Evolutionary conservation across 2,329 filamentous ascomycete species (phyloP).

Genomic region (Fusarium neocosmosporiellum): DNA sequence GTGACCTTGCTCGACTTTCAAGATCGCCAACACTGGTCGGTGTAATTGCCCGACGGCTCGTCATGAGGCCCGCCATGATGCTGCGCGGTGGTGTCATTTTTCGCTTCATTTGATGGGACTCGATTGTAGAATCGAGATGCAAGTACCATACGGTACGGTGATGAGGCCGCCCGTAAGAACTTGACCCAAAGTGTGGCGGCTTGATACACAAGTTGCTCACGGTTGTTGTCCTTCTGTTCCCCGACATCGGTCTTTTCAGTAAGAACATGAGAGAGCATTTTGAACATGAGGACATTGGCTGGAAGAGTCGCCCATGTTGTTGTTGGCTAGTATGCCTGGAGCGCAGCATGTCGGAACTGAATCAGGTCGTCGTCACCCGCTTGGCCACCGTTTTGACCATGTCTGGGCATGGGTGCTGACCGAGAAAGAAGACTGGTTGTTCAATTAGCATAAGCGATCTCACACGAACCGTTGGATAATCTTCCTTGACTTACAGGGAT

Average conservation of each 20-base stretch:
- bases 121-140: not conserved
- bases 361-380: not conserved
- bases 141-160: no score
- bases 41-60: not conserved
- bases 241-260: not conserved
- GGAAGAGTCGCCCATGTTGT: not conserved
- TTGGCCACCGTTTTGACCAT: not conserved
- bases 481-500: not conserved
- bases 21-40: not conserved
- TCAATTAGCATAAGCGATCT: not conserved
- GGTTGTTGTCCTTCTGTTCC: not conserved
- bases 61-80: not conserved
- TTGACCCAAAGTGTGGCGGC: not conserved
- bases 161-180: not conserved
- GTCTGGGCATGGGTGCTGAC: not conserved
- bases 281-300: not conserved
- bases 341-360: not conserved
- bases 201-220: not conserved
- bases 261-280: not conserved
- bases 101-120: not conserved
- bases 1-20: not conserved
- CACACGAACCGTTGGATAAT: not conserved
- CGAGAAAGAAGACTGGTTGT: not conserved
- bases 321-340: not conserved
- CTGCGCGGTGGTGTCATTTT: not conserved